Conservation (phyloP, 2,329 filamentous ascomycete species). For the Chaetothyriales sp. region DNA sequence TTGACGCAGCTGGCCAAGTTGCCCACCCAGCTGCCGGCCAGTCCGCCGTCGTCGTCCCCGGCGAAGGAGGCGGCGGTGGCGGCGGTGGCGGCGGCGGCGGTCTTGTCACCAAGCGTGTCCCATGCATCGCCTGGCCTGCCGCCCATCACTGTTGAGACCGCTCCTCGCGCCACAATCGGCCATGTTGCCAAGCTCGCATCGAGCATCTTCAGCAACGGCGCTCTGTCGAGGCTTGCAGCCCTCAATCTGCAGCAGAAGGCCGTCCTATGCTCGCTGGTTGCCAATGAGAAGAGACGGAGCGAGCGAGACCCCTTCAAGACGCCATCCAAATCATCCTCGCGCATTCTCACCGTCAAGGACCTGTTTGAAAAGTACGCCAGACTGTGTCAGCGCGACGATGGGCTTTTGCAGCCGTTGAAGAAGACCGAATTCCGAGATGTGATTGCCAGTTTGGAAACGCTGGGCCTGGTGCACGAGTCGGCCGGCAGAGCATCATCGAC, state of each 20-base stretch:
- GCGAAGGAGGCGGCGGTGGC: no score
- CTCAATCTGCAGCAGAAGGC: conserved; percentile 96
- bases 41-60: conserved; percentile 34
- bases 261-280: conserved; percentile 74
- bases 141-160: conserved; percentile 65
- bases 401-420: conserved; percentile 69
- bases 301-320: conserved; percentile 34
- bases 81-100: no score
- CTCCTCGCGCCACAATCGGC: conserved; percentile 74
- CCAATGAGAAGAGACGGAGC: conserved; percentile 54
- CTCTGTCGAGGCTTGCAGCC: conserved; percentile 66
- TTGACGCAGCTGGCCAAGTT: conserved; percentile 66
- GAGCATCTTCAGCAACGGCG: conserved; percentile 78
- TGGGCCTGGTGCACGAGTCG: conserved; percentile 62
- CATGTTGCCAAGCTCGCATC: conserved; percentile 88
- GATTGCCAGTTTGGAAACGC: conserved; percentile 72
- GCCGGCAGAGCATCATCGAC: conserved; percentile 52
- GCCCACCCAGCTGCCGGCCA: background rate
- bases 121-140: conserved; percentile 32
- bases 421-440: conserved; percentile 92
- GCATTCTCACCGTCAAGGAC: conserved; percentile 67
- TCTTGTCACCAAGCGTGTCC: background rate
- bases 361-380: conserved; percentile 72
- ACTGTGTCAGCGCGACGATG: conserved; percentile 72
- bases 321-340: conserved; percentile 45